A percentile compares a stretch with the other conserved stretches of the same genome.
Evolutionary conservation across 2,329 filamentous ascomycete species (phyloP).

Genomic region (Tolypocladium sp.): DNA sequence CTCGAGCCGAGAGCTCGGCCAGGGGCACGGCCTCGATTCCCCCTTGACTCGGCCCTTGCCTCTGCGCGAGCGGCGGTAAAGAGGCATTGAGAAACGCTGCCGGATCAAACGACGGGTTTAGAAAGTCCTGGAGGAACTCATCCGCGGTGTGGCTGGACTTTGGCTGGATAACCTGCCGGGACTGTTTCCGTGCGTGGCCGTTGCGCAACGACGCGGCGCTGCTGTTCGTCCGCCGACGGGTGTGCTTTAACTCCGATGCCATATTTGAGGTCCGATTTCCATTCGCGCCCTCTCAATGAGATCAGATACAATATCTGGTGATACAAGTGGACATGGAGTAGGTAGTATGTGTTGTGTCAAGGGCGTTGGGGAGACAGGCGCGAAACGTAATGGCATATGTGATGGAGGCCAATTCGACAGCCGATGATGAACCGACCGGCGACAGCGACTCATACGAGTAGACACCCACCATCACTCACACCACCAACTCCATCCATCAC

Average conservation of each 20-base stretch:
- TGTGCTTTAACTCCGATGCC: constrained; percentile 19
- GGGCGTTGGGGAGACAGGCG: background rate
- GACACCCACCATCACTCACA: background rate
- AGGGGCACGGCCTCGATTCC: constrained; percentile 44
- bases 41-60: constrained; percentile 14
- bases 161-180: constrained; percentile 29
- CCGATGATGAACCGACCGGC: constrained; percentile 29
- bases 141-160: constrained; percentile 60
- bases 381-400: background rate
- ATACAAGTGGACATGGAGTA: background rate
- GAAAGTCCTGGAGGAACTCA: constrained; percentile 64
- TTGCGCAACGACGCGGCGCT: constrained; percentile 28
- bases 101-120: constrained; percentile 69
- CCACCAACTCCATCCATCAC: background rate
- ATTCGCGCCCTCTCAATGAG: background rate
- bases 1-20: constrained; percentile 68
- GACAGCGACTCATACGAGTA: background rate
- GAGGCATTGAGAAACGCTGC: constrained; percentile 76
- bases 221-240: constrained; percentile 39
- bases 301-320: background rate
- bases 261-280: constrained; percentile 7
- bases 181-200: constrained; percentile 30
- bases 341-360: background rate
- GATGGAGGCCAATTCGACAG: constrained; percentile 3
- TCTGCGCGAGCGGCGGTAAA: constrained; percentile 57